Evolutionary conservation across 352 stramenopile species (phyloP).

Genomic region (Globisporangium barbulae): DNA sequence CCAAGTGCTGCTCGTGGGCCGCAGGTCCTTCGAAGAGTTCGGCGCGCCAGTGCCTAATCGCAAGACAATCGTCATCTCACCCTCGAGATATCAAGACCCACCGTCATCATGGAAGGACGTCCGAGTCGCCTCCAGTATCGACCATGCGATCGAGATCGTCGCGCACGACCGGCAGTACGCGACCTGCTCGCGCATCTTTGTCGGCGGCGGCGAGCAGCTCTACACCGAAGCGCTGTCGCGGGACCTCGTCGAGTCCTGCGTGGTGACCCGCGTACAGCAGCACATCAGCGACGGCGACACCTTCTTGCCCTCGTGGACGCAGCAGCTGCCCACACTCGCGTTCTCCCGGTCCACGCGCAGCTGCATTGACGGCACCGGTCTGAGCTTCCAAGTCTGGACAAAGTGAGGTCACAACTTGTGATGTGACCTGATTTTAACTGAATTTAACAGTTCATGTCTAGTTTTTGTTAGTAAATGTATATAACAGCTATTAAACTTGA

Average conservation of each 20-base stretch:
- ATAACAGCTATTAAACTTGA: too few species aligned
- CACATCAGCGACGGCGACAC: slow-evolving; percentile 42
- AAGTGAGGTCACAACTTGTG: slow-evolving; percentile 2
- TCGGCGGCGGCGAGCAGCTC: slow-evolving; percentile 57
- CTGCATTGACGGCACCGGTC: neutral
- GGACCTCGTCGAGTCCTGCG: slow-evolving; percentile 47
- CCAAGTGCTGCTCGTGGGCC: slow-evolving; percentile 65
- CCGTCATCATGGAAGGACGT: slow-evolving; percentile 23
- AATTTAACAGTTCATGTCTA: too few species aligned
- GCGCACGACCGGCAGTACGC: slow-evolving; percentile 30
- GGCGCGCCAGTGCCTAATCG: slow-evolving; percentile 37
- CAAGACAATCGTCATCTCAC: slow-evolving; percentile 59
- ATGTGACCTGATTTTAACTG: too few species aligned
- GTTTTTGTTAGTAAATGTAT: too few species aligned
- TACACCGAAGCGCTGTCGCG: slow-evolving; percentile 53
- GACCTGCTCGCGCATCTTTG: slow-evolving; percentile 43
- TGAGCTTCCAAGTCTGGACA: slow-evolving; percentile 20
- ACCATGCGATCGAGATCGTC: slow-evolving; percentile 42
- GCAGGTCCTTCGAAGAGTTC: slow-evolving; percentile 57
- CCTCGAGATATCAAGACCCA: slow-evolving; percentile 9
- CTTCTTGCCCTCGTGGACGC: slow-evolving; percentile 58
- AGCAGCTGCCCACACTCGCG: slow-evolving; percentile 31
- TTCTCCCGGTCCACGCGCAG: slow-evolving; percentile 18
- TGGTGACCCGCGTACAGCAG: slow-evolving; percentile 57
- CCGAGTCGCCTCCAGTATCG: slow-evolving; percentile 31